Percentiles rank a stretch among this genome's conserved stretches.
phyloP scores from a whole-genome alignment of 192 early-diverging fungal species.

The Coemansia nantahalensis region DNA sequence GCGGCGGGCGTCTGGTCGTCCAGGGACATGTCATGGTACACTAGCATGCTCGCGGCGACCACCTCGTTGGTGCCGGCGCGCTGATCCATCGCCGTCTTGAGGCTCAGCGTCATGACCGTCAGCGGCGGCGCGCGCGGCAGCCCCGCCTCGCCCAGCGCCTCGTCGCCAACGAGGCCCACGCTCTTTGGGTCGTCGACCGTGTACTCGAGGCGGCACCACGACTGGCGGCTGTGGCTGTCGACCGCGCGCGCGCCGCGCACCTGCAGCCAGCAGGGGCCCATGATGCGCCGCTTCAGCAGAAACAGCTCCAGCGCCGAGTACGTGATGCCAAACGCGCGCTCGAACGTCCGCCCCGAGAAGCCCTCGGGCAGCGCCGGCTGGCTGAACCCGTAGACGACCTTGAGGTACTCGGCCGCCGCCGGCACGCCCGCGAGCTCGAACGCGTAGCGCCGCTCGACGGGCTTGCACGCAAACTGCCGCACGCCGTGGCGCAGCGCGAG shows the following conservation, averaged over 20 bases:
- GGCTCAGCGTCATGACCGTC: slow-evolving; percentile 80
- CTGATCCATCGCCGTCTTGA: slow-evolving; percentile 81
- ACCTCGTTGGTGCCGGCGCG: slow-evolving; percentile 88
- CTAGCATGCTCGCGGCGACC: slow-evolving; percentile 68
- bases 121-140: slow-evolving; percentile 68
- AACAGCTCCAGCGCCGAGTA: slow-evolving; percentile 90
- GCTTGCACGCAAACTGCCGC: slow-evolving; percentile 56
- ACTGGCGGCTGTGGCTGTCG: slow-evolving; percentile 54
- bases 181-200: slow-evolving; percentile 67
- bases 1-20: slow-evolving; percentile 57
- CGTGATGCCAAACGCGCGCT: slow-evolving; percentile 83
- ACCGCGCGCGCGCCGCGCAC: slow-evolving; percentile 56
- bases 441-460: slow-evolving; percentile 80
- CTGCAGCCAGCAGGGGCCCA: slow-evolving; percentile 95
- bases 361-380: slow-evolving; percentile 57
- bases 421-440: slow-evolving; percentile 87
- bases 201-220: slow-evolving; percentile 88
- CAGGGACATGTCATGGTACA: slow-evolving; percentile 67
- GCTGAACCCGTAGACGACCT: slow-evolving; percentile 78
- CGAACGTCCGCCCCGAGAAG: slow-evolving; percentile 67
- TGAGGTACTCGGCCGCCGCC: slow-evolving; percentile 75
- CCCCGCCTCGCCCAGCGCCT: slow-evolving; percentile 31
- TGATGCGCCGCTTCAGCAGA: slow-evolving; percentile 88
- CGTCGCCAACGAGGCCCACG: slow-evolving; percentile 60
- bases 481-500: slow-evolving; percentile 61